Percentiles rank a stretch among this genome's conserved stretches.
phyloP scores from a whole-genome alignment of 257 asterid species.

The Craterostigma plantagineum region DNA sequence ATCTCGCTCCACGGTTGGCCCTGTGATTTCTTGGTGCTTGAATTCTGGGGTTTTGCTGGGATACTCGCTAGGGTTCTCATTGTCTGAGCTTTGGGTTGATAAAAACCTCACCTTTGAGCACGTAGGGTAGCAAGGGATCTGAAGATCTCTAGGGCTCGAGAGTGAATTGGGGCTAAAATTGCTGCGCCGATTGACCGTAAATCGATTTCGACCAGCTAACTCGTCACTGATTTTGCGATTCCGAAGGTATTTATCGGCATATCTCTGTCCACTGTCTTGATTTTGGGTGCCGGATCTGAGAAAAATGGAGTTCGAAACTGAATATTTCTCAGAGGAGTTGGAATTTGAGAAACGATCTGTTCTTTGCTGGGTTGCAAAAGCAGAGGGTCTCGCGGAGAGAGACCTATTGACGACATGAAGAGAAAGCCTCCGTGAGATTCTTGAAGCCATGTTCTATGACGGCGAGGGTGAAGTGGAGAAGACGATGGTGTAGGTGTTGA shows the following conservation, averaged over 20 bases:
- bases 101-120: slow-evolving; percentile 15
- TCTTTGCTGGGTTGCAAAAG: slow-evolving; percentile 1
- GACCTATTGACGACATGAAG: slow-evolving; percentile 11
- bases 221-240: slow-evolving; percentile 1
- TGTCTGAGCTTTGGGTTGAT: slow-evolving; percentile 29
- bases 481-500: too few species aligned
- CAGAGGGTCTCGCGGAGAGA: slow-evolving; percentile 12
- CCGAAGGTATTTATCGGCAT: slow-evolving; percentile 1
- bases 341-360: slow-evolving; percentile 5
- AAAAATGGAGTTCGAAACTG: slow-evolving; percentile 8
- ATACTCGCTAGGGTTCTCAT: slow-evolving; percentile 15
- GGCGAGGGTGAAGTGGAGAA: background rate
- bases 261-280: slow-evolving; percentile 9
- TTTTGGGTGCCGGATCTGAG: slow-evolving; percentile 11
- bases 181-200: slow-evolving; percentile 5
- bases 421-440: slow-evolving; percentile 20
- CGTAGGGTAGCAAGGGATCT: slow-evolving; percentile 5
- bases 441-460: slow-evolving; percentile 24
- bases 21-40: slow-evolving; percentile 89
- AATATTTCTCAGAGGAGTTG: slow-evolving; percentile 7
- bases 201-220: slow-evolving; percentile 6
- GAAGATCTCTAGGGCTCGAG: slow-evolving; percentile 12
- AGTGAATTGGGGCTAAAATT: slow-evolving; percentile 17
- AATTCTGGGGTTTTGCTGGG: slow-evolving; percentile 36
- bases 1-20: slow-evolving; percentile 91